These are phyloP conservation scores for Hansenula anomala DNA, from an alignment of 1,139 yeast species.

Conservation along the genomic window DNA sequence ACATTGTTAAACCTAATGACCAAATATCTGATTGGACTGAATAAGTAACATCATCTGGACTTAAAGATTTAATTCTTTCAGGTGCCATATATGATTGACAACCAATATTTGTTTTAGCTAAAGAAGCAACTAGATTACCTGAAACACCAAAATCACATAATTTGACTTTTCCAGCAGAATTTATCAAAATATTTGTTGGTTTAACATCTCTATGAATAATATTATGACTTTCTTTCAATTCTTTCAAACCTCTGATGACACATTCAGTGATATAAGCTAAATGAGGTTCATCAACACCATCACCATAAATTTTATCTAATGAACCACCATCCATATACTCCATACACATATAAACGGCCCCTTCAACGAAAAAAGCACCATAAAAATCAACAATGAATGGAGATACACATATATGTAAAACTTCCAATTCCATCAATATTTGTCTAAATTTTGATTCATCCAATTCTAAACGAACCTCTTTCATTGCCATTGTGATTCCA, in stretches of 20 bases:
- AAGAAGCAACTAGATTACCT: constrained; percentile 91
- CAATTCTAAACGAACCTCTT: constrained; percentile 86
- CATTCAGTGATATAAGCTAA: constrained; percentile 79
- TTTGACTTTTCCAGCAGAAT: constrained; percentile 79
- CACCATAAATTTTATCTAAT: constrained; percentile 77
- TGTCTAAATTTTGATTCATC: constrained; percentile 91
- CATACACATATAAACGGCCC: constrained; percentile 97
- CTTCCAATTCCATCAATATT: constrained; percentile 92
- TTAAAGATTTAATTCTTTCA: constrained; percentile 72
- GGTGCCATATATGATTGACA: constrained; percentile 99
- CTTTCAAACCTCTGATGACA: constrained; percentile 77
- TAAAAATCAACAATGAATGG: constrained; percentile 92
- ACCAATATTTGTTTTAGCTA: constrained; percentile 95
- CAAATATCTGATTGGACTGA: constrained; percentile 95
- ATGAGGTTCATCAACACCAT: constrained; percentile 77
- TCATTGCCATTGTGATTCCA: constrained; percentile 92
- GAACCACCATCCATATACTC: constrained; percentile 99
- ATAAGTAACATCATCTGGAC: constrained; percentile 71
- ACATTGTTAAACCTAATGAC: constrained; percentile 86
- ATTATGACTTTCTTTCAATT: constrained; percentile 82
- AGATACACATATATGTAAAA: constrained; percentile 83
- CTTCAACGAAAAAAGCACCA: constrained; percentile 96
- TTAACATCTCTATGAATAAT: constrained; percentile 96
- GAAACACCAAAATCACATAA: constrained; percentile 96
- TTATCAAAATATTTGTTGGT: constrained; percentile 88